Evolutionary conservation across 805 yeast genomes (phyloP).

Genomic region (Teunomyces tritomae): DNA sequence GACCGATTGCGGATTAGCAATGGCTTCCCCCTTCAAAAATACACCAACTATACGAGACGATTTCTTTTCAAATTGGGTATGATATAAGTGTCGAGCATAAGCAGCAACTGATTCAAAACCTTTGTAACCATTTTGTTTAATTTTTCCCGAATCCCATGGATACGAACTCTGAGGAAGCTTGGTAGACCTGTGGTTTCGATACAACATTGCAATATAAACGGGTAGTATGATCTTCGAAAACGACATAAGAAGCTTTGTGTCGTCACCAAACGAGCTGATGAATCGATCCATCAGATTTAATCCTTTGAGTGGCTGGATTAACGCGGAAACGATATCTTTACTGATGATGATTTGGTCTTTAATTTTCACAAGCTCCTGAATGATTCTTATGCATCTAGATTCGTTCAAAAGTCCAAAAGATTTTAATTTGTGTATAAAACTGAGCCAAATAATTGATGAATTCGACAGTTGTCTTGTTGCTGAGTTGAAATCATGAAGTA

Average conservation of each 20-base stretch:
- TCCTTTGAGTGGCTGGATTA: constrained; percentile 29
- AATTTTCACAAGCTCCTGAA: constrained; percentile 22
- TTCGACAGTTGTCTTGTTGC: constrained; percentile 21
- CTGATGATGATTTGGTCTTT: constrained; percentile 24
- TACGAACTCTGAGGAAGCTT: constrained; percentile 6
- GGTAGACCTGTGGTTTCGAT: constrained; percentile 10
- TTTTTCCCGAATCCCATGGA: constrained; percentile 13
- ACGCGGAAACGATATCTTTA: constrained; percentile 28
- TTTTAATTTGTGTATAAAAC: constrained; percentile 30
- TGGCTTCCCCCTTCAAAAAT: constrained; percentile 38
- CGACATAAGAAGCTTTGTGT: constrained; percentile 10
- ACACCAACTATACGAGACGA: constrained; percentile 28
- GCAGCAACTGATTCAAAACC: constrained; percentile 11
- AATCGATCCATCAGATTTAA: constrained; percentile 21
- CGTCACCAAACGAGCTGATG: constrained; percentile 12
- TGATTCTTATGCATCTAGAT: constrained; percentile 23
- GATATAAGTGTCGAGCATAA: constrained; percentile 30
- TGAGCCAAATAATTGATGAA: constrained; percentile 34
- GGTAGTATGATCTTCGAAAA: constrained; percentile 21
- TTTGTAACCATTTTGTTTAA: constrained; percentile 3
- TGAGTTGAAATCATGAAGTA: constrained; percentile 32
- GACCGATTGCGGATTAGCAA: constrained; percentile 24
- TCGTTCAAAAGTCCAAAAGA: constrained; percentile 33
- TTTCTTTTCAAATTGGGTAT: constrained; percentile 17
- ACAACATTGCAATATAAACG: constrained; percentile 28